Percentiles rank a stretch among this genome's conserved stretches.
These are phyloP conservation scores for Primulina eburnea DNA, from an alignment of 257 asterid genomes.

Conservation along the genomic window DNA sequence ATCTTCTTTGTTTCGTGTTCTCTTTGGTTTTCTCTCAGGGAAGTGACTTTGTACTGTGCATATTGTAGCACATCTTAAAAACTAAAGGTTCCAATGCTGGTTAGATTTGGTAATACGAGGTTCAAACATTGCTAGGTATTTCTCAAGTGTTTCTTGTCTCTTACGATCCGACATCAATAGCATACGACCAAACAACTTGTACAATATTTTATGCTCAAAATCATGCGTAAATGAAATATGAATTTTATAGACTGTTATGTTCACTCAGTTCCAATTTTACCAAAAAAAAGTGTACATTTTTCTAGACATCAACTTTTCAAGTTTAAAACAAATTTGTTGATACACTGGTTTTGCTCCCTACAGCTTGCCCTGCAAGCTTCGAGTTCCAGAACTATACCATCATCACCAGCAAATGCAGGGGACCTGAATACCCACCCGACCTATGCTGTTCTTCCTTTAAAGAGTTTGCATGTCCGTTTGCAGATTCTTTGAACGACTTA, in stretches of 20 bases:
- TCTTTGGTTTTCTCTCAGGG: neutral
- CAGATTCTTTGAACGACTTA: constrained; percentile 29
- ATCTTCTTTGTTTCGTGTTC: neutral
- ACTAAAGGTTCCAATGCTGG: neutral
- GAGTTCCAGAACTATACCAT: constrained; percentile 42
- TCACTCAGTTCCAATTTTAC: neutral
- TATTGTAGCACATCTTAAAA: neutral
- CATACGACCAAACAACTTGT: too few relatives aligned
- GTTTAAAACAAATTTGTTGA: neutral
- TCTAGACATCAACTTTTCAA: neutral
- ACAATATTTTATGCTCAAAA: too few relatives aligned
- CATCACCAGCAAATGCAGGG: constrained; percentile 46
- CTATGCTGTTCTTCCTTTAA: constrained; percentile 37
- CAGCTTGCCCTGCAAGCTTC: constrained; percentile 45
- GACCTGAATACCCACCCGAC: constrained; percentile 29
- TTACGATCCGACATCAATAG: neutral
- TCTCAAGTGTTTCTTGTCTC: neutral
- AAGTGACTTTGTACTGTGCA: too few relatives aligned
- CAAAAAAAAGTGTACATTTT: neutral
- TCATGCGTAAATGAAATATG: too few relatives aligned
- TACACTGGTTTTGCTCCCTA: neutral
- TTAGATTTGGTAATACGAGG: neutral
- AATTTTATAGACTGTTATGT: too few relatives aligned
- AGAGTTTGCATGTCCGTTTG: constrained; percentile 41
- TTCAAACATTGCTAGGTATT: neutral